Conservation (phyloP, 2,329 filamentous ascomycete genomes). For the Aspergillus chevalieri region DNA sequence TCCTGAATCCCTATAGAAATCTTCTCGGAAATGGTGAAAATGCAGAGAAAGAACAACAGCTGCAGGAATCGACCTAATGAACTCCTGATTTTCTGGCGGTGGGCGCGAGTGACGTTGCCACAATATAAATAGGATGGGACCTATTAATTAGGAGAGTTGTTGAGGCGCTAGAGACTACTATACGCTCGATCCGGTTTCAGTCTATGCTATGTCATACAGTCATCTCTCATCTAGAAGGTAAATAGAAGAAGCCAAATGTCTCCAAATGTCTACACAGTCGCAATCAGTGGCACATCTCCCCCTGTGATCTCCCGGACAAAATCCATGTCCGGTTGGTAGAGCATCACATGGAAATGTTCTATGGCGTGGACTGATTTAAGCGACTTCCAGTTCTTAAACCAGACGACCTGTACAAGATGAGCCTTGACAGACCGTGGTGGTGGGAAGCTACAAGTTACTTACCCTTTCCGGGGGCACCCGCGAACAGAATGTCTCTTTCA, state of each 20-base stretch:
- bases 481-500: slow-evolving; percentile 59
- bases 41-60: background rate
- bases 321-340: slow-evolving; percentile 65
- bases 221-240: background rate
- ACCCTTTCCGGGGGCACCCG: slow-evolving; percentile 39
- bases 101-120: slow-evolving; percentile 11
- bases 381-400: slow-evolving; percentile 89
- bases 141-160: too few species aligned
- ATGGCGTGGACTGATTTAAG: slow-evolving; percentile 81
- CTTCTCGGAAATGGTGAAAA: too few species aligned
- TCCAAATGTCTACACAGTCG: slow-evolving; percentile 28
- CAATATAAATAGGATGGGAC: background rate
- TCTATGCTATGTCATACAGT: too few species aligned
- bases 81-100: background rate
- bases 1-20: too few species aligned
- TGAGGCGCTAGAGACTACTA: background rate
- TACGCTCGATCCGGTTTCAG: background rate
- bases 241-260: background rate
- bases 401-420: slow-evolving; percentile 53
- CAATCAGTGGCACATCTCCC: slow-evolving; percentile 63
- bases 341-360: slow-evolving; percentile 93
- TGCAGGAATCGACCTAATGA: background rate
- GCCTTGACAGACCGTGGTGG: background rate
- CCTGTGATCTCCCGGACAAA: slow-evolving; percentile 67
- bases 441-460: slow-evolving; percentile 7